Base-by-base conservation (phyloP, 192 early-diverging fungal genomes). In the Umbelopsis sp. region DNA sequence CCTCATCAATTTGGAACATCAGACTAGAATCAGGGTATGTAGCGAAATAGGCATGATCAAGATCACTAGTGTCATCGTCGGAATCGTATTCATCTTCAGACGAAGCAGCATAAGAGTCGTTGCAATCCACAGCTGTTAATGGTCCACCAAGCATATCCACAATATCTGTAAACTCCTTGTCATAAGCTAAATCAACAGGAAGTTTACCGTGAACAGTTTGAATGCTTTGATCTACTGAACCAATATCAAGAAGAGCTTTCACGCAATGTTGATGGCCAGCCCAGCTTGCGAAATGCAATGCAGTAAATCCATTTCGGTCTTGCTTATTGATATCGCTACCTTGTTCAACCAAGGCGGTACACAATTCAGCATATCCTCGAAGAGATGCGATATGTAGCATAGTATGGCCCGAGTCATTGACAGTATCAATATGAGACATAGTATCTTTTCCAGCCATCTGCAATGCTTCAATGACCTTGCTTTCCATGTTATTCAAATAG, bases 271-370 rank as follows among this genome's bases (percentile, higher is more conserved):
- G 41, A 5, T 84, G 78, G 18, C 83, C 83, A 66, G 78, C 80
- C 80, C 85, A 85, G 55, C 77, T 74, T 9, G 82, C 85, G 81
- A 87, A 86, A 74, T 89, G 87, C 69, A 89, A 65, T 1, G 87
- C 78, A 21, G 82, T 89, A 76, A 84, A 83, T 1, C 79, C 82
- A 68, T 83, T 89, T 44, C 81, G 69, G 67, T 89, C 87, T 5
- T 47, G 44, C 9, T 78, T 78, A 45, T 89, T 73, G 21, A 84
- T 22, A 33, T 64, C 67, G 33, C 68, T 72, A 16, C 75, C 75
- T 8, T 81, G 47, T 20, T 44, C 33, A 5, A 78, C 49, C 16
- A 87, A 70, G 11, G 77, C 74, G 13, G 48, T 41, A 18, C 74
- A 53, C 66, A 89, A 72, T 10, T 52, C 61, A 48, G 66, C 61